Evolutionary conservation across 2,329 filamentous ascomycete genomes (phyloP), one percentile per base, ranked within the genome.

Genomic region (Penicillium occitanis): DNA sequence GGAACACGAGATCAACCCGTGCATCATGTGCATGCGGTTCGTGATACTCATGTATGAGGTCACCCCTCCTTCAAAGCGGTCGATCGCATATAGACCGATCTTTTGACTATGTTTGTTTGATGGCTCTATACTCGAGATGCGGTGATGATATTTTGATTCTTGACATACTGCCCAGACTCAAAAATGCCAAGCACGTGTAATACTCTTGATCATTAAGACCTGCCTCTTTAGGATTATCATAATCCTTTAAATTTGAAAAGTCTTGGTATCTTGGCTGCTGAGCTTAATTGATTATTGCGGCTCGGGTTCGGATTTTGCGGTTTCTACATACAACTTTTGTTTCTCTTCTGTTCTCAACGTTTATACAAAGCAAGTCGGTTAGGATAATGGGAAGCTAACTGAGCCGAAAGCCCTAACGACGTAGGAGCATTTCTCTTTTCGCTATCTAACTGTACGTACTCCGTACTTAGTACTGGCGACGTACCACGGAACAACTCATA

Each of bases 401-500:
- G n/a, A 19, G 17, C 40, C 40, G 40, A 46, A 46, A 46, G 42
- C n/a, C 42, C 42, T 19, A 19, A 48, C 44, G 11, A 28, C 46
- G 7, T 1, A 25, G 0, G 4, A 3, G 22, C 46, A 14, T 5
- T 28, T 50, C 11, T 22, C 17, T 48, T 48, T 4, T 25, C 46
- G 40, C 10, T 35, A 35, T 10, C 8, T 35, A 35, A 10, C 7
- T 11, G 33, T 35, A 37, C 40, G 14, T 46, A 19, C 44, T 37
- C 35, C 35, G 13, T 25, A 25, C 25, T 25, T 25, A 25, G 25
- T 46, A 19, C 8, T 10, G 44, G n/a, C 11, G 25, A 53, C 17
- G 51, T 57, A 57, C 33, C 51, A 57, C 19, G 53, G 53, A 35
- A 57, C 53, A 40, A 57, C 8, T 25, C 51, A 14, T 57, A 57